phyloP scores from a whole-genome alignment of 2,329 filamentous ascomycete species.

The Neopestalotiopsis sp. region DNA sequence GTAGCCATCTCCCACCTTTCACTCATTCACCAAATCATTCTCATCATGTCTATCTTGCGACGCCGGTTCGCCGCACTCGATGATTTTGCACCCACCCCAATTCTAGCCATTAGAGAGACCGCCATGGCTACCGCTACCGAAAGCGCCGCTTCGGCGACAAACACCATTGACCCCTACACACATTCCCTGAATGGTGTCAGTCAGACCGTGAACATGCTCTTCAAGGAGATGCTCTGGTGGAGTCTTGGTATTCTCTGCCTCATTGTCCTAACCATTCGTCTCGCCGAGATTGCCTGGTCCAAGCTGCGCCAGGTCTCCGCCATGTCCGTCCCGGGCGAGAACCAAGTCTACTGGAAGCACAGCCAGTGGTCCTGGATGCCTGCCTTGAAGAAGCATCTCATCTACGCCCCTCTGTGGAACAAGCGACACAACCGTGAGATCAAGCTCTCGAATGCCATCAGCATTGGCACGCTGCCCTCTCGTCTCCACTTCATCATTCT shows the following conservation, averaged over 20 bases:
- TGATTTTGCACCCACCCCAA: slow-evolving; percentile 31
- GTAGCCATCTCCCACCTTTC: slow-evolving; percentile 5
- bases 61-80: slow-evolving; percentile 39
- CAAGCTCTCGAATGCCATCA: slow-evolving; percentile 60
- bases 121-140: slow-evolving; percentile 26
- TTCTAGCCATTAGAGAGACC: slow-evolving; percentile 33
- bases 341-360: slow-evolving; percentile 64
- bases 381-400: slow-evolving; percentile 64
- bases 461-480: slow-evolving; percentile 68
- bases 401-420: slow-evolving; percentile 67
- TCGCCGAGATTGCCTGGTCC: slow-evolving; percentile 59
- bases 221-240: slow-evolving; percentile 66
- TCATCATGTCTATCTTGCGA: slow-evolving; percentile 36
- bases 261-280: slow-evolving; percentile 57
- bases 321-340: slow-evolving; percentile 57
- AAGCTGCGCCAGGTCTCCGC: slow-evolving; percentile 64
- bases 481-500: slow-evolving; percentile 67
- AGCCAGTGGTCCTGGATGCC: slow-evolving; percentile 67
- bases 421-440: slow-evolving; percentile 74
- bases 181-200: slow-evolving; percentile 66
- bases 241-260: slow-evolving; percentile 62
- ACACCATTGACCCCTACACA: slow-evolving; percentile 61
- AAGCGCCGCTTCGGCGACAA: slow-evolving; percentile 35
- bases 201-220: slow-evolving; percentile 61
- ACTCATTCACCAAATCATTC: slow-evolving; percentile 20